A percentile compares a stretch with the other conserved stretches of the same genome.
These are phyloP conservation scores for Lichtheimia ornata DNA, from an alignment of 371 early-diverging fungal genomes.

Conservation along the genomic window DNA sequence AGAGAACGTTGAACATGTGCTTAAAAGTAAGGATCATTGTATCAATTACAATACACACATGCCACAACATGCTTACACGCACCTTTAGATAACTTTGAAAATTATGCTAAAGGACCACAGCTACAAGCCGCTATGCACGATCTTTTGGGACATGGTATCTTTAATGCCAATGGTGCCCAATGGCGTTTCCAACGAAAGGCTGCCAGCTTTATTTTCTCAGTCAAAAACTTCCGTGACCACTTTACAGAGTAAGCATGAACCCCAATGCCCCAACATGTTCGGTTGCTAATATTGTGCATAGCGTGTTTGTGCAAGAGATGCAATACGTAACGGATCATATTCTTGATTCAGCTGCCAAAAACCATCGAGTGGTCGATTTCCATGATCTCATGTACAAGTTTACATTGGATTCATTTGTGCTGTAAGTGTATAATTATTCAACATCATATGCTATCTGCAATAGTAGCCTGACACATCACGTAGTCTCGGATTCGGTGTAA, in stretches of 20 bases:
- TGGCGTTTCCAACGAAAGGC: constrained; percentile 67
- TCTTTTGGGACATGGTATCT: constrained; percentile 68
- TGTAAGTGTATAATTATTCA: constrained; percentile 22
- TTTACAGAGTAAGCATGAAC: constrained; percentile 35
- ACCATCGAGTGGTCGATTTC: constrained; percentile 49
- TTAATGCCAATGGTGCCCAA: constrained; percentile 59
- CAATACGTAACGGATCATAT: constrained; percentile 22
- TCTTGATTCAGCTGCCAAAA: constrained; percentile 33
- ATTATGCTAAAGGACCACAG: constrained; percentile 49
- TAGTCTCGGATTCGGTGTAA: constrained; percentile 50
- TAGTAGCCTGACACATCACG: background rate
- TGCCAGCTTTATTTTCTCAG: constrained; percentile 62
- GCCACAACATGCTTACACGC: background rate
- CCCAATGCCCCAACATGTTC: background rate
- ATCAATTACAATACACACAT: background rate
- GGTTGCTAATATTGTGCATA: constrained; percentile 4
- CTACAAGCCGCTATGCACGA: constrained; percentile 33
- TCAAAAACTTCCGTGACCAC: constrained; percentile 62
- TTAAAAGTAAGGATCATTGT: constrained; percentile 16
- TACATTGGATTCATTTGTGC: constrained; percentile 61
- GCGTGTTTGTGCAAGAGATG: constrained; percentile 41
- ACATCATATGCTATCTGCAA: background rate
- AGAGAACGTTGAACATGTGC: constrained; percentile 26
- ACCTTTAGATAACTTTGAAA: constrained; percentile 44
- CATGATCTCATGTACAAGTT: constrained; percentile 61